A percentile compares a stretch with the other conserved stretches of the same genome.
These are phyloP conservation scores for Forsythia suspensa DNA, from an alignment of 257 asterid species.

Conservation along the genomic window DNA sequence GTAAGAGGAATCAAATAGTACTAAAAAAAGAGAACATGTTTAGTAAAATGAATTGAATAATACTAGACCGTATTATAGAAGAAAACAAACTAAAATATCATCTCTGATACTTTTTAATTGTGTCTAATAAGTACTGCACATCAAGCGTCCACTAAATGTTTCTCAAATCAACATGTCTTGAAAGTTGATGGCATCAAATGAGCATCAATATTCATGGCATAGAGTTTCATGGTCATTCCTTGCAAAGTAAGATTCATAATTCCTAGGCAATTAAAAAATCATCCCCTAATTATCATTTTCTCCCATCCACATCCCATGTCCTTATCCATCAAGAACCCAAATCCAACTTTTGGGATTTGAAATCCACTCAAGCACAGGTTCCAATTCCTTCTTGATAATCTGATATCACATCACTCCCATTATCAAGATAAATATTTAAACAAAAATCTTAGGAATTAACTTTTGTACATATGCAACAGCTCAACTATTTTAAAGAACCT, in stretches of 20 bases:
- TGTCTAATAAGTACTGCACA: background rate
- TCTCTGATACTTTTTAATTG: background rate
- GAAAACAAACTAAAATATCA: background rate
- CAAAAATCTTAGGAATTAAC: background rate
- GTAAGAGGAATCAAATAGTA: background rate
- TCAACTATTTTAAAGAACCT: too few species aligned
- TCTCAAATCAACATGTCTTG: background rate
- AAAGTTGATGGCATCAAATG: constrained; percentile 27
- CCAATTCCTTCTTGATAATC: constrained; percentile 39
- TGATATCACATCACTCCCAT: constrained; percentile 24
- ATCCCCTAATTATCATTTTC: constrained; percentile 9
- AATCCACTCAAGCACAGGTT: constrained; percentile 40
- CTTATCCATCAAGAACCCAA: constrained; percentile 44
- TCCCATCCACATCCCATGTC: constrained; percentile 32
- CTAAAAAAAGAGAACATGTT: too few species aligned
- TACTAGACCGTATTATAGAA: too few species aligned
- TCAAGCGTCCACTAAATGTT: background rate
- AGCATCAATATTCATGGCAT: constrained; percentile 29
- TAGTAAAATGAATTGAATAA: background rate
- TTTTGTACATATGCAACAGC: too few species aligned
- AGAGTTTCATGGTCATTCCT: constrained; percentile 45
- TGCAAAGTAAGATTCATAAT: constrained; percentile 48
- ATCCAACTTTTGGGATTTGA: constrained; percentile 48
- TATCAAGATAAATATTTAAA: constrained; percentile 5
- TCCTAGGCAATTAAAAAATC: constrained; percentile 12